phyloP scores from a whole-genome alignment of 2,329 filamentous ascomycete species.

The Aphanocladium album region DNA sequence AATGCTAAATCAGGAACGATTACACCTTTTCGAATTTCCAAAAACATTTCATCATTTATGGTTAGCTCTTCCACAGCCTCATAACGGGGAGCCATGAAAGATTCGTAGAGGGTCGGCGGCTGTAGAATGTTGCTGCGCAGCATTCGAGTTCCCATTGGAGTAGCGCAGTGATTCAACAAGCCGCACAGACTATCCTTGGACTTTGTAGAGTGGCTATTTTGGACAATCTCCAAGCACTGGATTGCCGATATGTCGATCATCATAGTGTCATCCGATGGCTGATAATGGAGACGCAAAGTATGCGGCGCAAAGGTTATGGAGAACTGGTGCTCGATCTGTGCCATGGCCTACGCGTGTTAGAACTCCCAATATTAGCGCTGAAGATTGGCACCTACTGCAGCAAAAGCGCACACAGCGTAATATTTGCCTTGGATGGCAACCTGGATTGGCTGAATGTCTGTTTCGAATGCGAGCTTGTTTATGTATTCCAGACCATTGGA shows the following conservation, averaged over 20 bases:
- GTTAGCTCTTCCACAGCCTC: slow-evolving; percentile 80
- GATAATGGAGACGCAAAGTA: slow-evolving; percentile 79
- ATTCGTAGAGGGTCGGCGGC: slow-evolving; percentile 65
- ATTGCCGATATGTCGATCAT: slow-evolving; percentile 91
- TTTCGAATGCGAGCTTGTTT: slow-evolving; percentile 68
- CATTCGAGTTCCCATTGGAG: slow-evolving; percentile 82
- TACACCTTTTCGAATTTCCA: slow-evolving; percentile 62
- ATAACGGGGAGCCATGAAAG: slow-evolving; percentile 66
- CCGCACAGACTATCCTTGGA: slow-evolving; percentile 82
- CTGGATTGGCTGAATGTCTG: slow-evolving; percentile 77
- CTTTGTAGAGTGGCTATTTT: slow-evolving; percentile 72
- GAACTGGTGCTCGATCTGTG: slow-evolving; percentile 70
- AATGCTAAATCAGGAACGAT: not conserved
- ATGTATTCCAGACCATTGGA: slow-evolving; percentile 71
- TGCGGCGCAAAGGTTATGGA: slow-evolving; percentile 66
- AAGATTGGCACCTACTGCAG: slow-evolving; percentile 57
- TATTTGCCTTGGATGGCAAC: slow-evolving; percentile 77
- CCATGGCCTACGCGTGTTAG: slow-evolving; percentile 57
- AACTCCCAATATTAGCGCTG: not conserved
- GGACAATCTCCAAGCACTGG: slow-evolving; percentile 79
- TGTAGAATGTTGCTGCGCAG: slow-evolving; percentile 84
- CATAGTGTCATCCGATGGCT: slow-evolving; percentile 88
- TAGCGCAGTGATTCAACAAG: slow-evolving; percentile 76
- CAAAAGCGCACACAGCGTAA: slow-evolving; percentile 78
- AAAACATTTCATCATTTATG: slow-evolving; percentile 80